Evolutionary conservation across 2,329 filamentous ascomycete species (phyloP), one percentile per base, ranked within the genome.

Genomic region (Cladosporium sp.): DNA sequence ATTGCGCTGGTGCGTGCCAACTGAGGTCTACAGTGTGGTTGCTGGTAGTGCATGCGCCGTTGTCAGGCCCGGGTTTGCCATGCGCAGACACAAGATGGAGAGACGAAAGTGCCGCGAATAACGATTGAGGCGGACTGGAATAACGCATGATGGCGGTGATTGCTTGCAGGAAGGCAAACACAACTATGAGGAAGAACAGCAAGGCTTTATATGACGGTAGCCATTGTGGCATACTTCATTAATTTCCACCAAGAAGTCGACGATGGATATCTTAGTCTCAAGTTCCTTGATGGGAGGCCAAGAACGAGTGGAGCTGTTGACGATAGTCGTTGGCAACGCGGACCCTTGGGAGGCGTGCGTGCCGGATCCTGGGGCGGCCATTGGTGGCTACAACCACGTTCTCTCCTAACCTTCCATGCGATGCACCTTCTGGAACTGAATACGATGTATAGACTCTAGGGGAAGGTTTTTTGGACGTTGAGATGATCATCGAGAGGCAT

Each of bases 1-100:
- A 84, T 23, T 80, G 73, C 18, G 80, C 78, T 0, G 89, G 88
- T 14, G 87, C 74, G 75, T 89, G 78, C 89, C 89, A 91, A 57
- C 73, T 72, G 14, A 84, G 71, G 68, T 85, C 82, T 46, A 73
- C 67, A 39, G 72, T 70, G 1, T 62, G 61, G 21, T 66, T 66
- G 2, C 48, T 61, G 5, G 18, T 11, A 5, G 58, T 18, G 46
- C 70, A 72, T 39, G 58, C 34, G 2, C 18, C 34, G 58, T 62
- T 66, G 64, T 64, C 66, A 57, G 64, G 4, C 11, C n/a, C 32
- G 21, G 26, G 6, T 21, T 32, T 32, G 16, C 18, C 46, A 4
- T 53, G 23, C 2, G 53, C 64, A 18, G 59, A 39, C 3, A 36
- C 56, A 23, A 58, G 11, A 63, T 36, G 28, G 13, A 66, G 36